phyloP scores from a whole-genome alignment of 495 filamentous ascomycete species.

The Annulohypoxylon stygium region DNA sequence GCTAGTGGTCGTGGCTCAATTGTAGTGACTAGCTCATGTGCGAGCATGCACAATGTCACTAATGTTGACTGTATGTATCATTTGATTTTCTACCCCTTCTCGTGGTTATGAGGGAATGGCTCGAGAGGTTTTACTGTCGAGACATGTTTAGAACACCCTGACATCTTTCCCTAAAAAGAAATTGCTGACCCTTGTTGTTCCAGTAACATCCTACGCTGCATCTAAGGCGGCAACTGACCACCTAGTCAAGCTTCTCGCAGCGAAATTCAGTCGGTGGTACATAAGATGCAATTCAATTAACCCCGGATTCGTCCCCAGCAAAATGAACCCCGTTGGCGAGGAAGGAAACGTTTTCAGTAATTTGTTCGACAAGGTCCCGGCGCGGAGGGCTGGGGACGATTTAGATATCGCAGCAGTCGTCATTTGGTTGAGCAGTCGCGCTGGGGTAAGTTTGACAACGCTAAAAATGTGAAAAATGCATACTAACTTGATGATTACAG shows the following conservation, averaged over 20 bases:
- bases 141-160: too few species aligned
- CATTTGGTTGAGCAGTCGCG: constrained; percentile 57
- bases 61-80: constrained; percentile 54
- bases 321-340: constrained; percentile 62
- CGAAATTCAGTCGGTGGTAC: constrained; percentile 60
- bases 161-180: too few species aligned
- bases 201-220: constrained; percentile 58
- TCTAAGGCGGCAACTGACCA: constrained; percentile 64
- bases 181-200: too few species aligned
- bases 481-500: constrained; percentile 29
- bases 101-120: too few species aligned
- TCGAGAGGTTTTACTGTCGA: too few species aligned
- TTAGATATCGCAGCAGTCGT: constrained; percentile 60
- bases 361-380: constrained; percentile 61
- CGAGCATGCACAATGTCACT: constrained; percentile 63
- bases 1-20: constrained; percentile 59
- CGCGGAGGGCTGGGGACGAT: constrained; percentile 54
- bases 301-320: constrained; percentile 62
- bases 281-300: constrained; percentile 61
- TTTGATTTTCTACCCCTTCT: too few species aligned
- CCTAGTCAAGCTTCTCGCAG: constrained; percentile 58
- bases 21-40: constrained; percentile 59
- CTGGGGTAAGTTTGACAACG: constrained; percentile 47
- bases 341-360: constrained; percentile 60
- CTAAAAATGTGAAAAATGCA: constrained; percentile 1